Conservation (phyloP, 805 yeast genomes). For the Nakazawaea pomicola region DNA sequence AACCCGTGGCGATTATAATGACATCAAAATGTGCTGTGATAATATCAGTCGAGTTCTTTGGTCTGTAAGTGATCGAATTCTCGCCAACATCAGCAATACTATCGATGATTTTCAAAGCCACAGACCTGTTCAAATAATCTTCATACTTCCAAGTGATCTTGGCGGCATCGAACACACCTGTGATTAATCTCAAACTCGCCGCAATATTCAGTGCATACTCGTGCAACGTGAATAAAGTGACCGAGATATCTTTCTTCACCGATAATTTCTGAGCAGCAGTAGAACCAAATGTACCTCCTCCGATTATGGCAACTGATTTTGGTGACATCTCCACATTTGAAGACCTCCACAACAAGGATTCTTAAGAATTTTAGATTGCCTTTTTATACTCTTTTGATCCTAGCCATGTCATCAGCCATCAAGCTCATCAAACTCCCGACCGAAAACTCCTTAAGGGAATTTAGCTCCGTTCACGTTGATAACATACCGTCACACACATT, state of each 20-base stretch:
- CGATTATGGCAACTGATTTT: constrained; percentile 10
- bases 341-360: too few species aligned
- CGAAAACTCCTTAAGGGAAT: too few species aligned
- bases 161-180: constrained; percentile 7
- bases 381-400: too few species aligned
- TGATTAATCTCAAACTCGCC: constrained; percentile 14
- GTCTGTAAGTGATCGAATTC: constrained; percentile 13
- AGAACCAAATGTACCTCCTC: constrained; percentile 8
- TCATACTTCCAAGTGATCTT: constrained; percentile 5
- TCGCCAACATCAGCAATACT: constrained; percentile 18
- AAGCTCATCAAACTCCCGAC: too few species aligned
- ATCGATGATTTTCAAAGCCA: constrained; percentile 20
- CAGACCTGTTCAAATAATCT: constrained; percentile 16
- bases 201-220: constrained; percentile 14
- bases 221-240: constrained; percentile 16
- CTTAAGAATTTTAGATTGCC: too few species aligned
- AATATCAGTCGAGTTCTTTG: constrained; percentile 4
- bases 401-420: too few species aligned
- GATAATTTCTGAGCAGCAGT: constrained; percentile 1
- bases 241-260: not conserved
- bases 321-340: too few species aligned
- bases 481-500: too few species aligned
- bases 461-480: too few species aligned
- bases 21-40: constrained; percentile 18
- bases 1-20: constrained; percentile 27